phyloP scores from a whole-genome alignment of 1,139 yeast species.

The Casaregolazyma suthepensis region DNA sequence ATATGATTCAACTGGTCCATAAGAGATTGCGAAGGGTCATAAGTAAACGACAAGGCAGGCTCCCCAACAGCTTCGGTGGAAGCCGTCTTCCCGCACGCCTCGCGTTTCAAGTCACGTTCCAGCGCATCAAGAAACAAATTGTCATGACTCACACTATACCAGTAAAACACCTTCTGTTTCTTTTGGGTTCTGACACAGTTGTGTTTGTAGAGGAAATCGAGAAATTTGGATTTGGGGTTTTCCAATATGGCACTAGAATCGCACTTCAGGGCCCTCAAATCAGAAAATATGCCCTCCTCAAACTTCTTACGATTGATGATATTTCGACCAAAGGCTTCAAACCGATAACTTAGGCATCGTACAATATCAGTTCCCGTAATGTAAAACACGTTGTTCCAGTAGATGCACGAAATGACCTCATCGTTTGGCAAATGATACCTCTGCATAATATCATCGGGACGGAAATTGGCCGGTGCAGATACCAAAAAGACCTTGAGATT shows the following conservation, averaged over 20 bases:
- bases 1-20: conserved; percentile 33
- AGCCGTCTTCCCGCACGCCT: conserved; percentile 35
- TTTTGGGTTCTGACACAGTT: conserved; percentile 90
- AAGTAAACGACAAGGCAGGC: conserved; percentile 38
- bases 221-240: conserved; percentile 78
- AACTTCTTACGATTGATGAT: conserved; percentile 85
- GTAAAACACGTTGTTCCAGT: conserved; percentile 85
- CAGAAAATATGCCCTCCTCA: conserved; percentile 94
- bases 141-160: conserved; percentile 97
- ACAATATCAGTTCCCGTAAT: conserved; percentile 96
- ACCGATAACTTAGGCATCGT: conserved; percentile 80
- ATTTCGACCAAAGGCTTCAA: conserved; percentile 83
- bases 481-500: conserved; percentile 52
- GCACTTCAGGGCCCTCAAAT: conserved; percentile 77
- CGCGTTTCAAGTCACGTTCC: conserved; percentile 87
- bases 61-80: conserved; percentile 38
- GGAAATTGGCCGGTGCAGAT: conserved; percentile 95
- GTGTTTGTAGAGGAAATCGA: conserved; percentile 78
- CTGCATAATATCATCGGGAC: conserved; percentile 78
- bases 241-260: conserved; percentile 87
- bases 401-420: conserved; percentile 86
- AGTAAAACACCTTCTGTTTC: conserved; percentile 92
- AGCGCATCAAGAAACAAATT: conserved; percentile 88
- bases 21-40: conserved; percentile 34
- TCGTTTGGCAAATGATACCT: conserved; percentile 81